Conservation (phyloP, 2,329 filamentous ascomycete species). For the Ophiostoma sp. region DNA sequence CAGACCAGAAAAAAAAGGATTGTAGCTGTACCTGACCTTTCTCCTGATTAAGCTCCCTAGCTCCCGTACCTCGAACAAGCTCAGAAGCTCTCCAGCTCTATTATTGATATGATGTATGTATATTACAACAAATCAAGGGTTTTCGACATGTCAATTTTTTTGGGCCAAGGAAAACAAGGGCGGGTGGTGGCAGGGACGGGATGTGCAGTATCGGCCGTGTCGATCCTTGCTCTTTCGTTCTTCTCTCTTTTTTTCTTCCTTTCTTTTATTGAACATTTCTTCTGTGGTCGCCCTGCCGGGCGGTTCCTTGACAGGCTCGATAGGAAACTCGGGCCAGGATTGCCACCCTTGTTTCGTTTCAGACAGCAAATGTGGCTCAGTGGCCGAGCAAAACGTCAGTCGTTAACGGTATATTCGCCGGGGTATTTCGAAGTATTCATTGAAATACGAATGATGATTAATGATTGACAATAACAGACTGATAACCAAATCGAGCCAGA, state of each 20-base stretch:
- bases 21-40: background rate
- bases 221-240: background rate
- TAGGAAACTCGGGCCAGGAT: background rate
- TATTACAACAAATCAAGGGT: background rate
- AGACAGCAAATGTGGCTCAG: background rate
- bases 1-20: background rate
- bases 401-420: background rate
- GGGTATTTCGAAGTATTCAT: no score
- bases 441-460: no score
- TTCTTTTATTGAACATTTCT: background rate
- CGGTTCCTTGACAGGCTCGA: background rate
- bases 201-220: constrained; percentile 5
- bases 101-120: background rate
- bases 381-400: background rate
- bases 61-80: constrained; percentile 6
- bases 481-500: background rate
- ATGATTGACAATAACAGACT: background rate
- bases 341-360: background rate
- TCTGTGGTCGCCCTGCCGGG: background rate
- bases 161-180: background rate
- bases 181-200: background rate
- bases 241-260: background rate
- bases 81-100: background rate
- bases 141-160: background rate
- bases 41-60: background rate